Evolutionary conservation across 768 basidiomycete genomes (phyloP), one percentile per base, ranked within the genome.

Genomic region (Exsudoporus frostii): DNA sequence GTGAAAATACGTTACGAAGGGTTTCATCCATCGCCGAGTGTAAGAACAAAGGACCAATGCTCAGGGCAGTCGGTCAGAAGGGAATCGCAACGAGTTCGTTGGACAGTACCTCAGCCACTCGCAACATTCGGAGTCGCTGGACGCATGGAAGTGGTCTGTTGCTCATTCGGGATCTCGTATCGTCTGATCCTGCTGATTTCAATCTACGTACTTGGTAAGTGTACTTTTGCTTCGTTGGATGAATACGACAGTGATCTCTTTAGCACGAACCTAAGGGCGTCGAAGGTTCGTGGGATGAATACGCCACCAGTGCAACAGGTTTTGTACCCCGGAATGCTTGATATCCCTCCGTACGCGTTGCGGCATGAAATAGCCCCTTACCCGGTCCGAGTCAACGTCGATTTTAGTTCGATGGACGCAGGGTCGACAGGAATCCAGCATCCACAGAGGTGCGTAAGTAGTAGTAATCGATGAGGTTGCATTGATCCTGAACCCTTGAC

Each of bases 41-140:
- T 27, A 40, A 32, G 14, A 55, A 30, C 14, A 47, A 33, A 42
- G 45, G 47, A 29, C 53, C 55, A 2, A 49, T 44, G 14, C 33
- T 36, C 15, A 38, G 48, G 20, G 44, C 45, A 25, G 47, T 65
- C 14, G 52, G 40, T 39, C 54, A 41, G 30, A 65, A 65, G 20
- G 64, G 60, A 17, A 48, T 34, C 14, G 40, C 64, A 13, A 63
- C 63, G 14, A 46, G 44, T 27, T 65, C 55, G 36, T 25, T 57
- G 47, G 53, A 57, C 39, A 45, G 29, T 33, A 40, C 51, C 4
- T 45, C 45, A 14, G 55, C 48, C 15, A 52, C 38, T 1, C 63
- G 57, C 25, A 41, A 51, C 38, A 64, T 42, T 30, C 53, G 51
- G 49, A 48, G 25, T 37, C 33, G 20, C 20, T 48, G 40, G 43